A percentile compares a stretch with the other conserved stretches of the same genome.
These are phyloP conservation scores for Candida nanaspora DNA, from an alignment of 805 yeast species.

Conservation along the genomic window DNA sequence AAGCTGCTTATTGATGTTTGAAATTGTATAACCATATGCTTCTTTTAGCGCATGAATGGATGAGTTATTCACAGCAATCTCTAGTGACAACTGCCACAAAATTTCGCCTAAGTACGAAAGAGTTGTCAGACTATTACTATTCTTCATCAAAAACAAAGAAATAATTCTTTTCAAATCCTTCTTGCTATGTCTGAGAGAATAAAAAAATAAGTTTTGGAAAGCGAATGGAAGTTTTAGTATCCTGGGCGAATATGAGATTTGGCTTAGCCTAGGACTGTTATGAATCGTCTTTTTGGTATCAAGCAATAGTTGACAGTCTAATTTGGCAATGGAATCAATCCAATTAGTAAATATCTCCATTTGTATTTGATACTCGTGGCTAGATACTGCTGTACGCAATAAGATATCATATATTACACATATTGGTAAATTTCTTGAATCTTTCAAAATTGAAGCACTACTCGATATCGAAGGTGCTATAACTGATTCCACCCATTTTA, in stretches of 20 bases:
- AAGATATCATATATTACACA: conserved; percentile 23
- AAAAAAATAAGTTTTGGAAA: conserved; percentile 18
- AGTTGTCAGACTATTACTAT: not conserved
- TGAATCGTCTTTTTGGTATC: no score
- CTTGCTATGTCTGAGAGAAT: conserved; percentile 16
- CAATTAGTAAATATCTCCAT: conserved; percentile 17
- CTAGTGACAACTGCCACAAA: conserved; percentile 23
- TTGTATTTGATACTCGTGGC: conserved; percentile 17
- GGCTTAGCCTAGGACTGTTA: no score
- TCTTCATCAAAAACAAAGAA: no score
- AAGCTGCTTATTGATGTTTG: conserved; percentile 13
- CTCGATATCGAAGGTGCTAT: conserved; percentile 13
- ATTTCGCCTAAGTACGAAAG: conserved; percentile 12
- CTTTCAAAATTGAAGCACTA: conserved; percentile 11
- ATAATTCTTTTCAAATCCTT: conserved; percentile 16
- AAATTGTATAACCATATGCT: conserved; percentile 20
- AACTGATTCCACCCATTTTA: conserved; percentile 22
- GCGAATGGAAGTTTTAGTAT: conserved; percentile 18
- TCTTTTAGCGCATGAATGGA: no score
- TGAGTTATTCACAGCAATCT: conserved; percentile 21
- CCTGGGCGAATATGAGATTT: not conserved
- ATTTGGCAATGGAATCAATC: conserved; percentile 9
- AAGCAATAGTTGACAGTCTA: conserved; percentile 28
- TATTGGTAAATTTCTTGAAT: conserved; percentile 14
- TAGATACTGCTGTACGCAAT: conserved; percentile 17